These are phyloP conservation scores for Bretziella fagacearum DNA, from an alignment of 2,329 filamentous ascomycete species.

Conservation along the genomic window DNA sequence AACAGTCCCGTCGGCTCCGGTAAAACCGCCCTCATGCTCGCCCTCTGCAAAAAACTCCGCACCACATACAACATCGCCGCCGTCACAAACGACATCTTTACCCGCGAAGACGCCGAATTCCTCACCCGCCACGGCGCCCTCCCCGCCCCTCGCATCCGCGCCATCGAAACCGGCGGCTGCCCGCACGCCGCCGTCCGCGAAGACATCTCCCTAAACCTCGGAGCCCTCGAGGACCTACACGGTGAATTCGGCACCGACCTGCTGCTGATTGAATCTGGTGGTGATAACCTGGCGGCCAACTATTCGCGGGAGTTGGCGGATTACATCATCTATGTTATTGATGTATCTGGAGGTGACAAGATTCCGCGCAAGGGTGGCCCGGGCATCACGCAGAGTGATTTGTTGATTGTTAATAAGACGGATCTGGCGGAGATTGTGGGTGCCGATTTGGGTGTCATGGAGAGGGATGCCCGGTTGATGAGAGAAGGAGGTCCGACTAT, in stretches of 20 bases:
- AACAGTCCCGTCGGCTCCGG: slow-evolving; percentile 81
- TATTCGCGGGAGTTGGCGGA: slow-evolving; percentile 90
- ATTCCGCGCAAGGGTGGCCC: slow-evolving; percentile 90
- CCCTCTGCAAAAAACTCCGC: slow-evolving; percentile 72
- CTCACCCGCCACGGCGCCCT: slow-evolving; percentile 75
- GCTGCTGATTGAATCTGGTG: slow-evolving; percentile 85
- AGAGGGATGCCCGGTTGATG: slow-evolving; percentile 85
- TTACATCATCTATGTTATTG: slow-evolving; percentile 97
- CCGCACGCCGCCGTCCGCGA: slow-evolving; percentile 94
- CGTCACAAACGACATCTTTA: slow-evolving; percentile 99
- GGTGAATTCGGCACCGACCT: slow-evolving; percentile 62
- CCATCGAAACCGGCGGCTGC: slow-evolving; percentile 94
- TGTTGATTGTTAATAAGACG: slow-evolving; percentile 93
- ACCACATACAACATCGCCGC: slow-evolving; percentile 72
- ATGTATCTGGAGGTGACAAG: slow-evolving; percentile 93
- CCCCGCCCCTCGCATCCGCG: slow-evolving; percentile 66
- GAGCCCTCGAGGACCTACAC: slow-evolving; percentile 80
- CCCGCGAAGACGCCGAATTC: slow-evolving; percentile 94
- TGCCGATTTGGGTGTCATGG: slow-evolving; percentile 85
- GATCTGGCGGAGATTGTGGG: slow-evolving; percentile 82
- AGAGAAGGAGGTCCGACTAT: slow-evolving; percentile 88
- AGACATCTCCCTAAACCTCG: slow-evolving; percentile 87
- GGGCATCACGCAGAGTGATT: slow-evolving; percentile 88
- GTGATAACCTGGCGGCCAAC: slow-evolving; percentile 93
- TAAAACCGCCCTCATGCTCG: slow-evolving; percentile 93